These are phyloP conservation scores for Aspergillus novofumigatus DNA, from an alignment of 2,329 filamentous ascomycete genomes.

Conservation along the genomic window DNA sequence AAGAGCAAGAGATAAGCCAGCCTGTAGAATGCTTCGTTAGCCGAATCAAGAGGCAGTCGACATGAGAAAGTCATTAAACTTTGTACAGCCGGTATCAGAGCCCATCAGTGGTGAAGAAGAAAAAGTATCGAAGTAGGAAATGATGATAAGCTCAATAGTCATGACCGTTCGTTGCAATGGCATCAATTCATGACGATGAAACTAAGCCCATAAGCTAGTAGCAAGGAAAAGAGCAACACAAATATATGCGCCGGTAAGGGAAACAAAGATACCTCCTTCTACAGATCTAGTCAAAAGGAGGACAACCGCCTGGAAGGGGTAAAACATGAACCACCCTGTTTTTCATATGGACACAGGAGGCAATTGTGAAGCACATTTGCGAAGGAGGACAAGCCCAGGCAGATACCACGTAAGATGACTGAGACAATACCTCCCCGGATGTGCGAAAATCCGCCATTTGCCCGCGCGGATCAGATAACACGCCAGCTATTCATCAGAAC, in stretches of 20 bases:
- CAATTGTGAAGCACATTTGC: conserved; percentile 8
- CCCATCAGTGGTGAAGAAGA: neutral
- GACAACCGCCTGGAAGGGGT: conserved; percentile 10
- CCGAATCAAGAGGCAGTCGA: neutral
- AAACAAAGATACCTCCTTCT: conserved; percentile 21
- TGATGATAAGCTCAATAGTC: conserved; percentile 20
- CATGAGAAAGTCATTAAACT: neutral
- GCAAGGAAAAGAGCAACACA: conserved; percentile 10
- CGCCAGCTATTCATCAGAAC: conserved; percentile 49
- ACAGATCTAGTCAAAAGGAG: conserved; percentile 14
- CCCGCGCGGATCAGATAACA: conserved; percentile 5
- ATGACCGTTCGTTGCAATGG: conserved; percentile 39
- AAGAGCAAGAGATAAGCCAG: neutral
- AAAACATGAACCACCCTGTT: conserved; percentile 18
- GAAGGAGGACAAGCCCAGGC: conserved; percentile 11
- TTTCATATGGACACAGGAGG: conserved; percentile 13
- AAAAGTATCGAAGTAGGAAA: conserved; percentile 4
- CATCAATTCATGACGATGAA: conserved; percentile 31
- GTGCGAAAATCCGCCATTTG: conserved; percentile 5
- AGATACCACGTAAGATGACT: conserved; percentile 8
- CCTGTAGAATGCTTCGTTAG: neutral
- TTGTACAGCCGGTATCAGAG: neutral
- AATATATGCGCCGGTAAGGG: conserved; percentile 23
- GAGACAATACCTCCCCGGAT: conserved; percentile 9
- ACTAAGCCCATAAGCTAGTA: conserved; percentile 22